Evolutionary conservation across 2,329 filamentous ascomycete genomes (phyloP).

Genomic region (Clonostachys rosea): DNA sequence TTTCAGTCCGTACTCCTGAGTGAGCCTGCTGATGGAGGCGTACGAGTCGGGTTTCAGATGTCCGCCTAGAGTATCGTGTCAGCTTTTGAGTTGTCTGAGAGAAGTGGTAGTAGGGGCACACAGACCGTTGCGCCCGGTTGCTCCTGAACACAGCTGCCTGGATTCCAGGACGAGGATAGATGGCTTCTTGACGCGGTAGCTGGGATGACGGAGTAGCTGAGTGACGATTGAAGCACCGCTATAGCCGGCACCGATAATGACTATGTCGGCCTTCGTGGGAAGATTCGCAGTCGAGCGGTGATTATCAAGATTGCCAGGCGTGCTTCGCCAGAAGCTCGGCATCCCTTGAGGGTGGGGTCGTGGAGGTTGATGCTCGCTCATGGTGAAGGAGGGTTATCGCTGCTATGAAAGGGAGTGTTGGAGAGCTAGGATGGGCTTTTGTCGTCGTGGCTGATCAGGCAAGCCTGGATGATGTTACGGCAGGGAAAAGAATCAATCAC

Average conservation of each 20-base stretch:
- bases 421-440: no score
- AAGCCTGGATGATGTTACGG: no score
- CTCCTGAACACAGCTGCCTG: slow-evolving; percentile 14
- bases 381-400: no score
- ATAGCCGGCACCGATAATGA: slow-evolving; percentile 40
- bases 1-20: slow-evolving; percentile 6
- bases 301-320: slow-evolving; percentile 29
- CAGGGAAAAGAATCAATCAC: no score
- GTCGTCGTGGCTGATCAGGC: no score
- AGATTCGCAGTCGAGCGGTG: slow-evolving; percentile 28
- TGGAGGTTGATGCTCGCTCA: no score
- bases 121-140: slow-evolving; percentile 11
- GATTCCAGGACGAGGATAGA: slow-evolving; percentile 18
- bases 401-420: no score
- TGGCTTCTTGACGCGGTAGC: slow-evolving; percentile 2
- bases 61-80: slow-evolving; percentile 1
- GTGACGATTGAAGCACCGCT: slow-evolving; percentile 34
- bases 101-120: not conserved
- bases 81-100: not conserved
- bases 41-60: slow-evolving; percentile 7
- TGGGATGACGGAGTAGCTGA: slow-evolving; percentile 9
- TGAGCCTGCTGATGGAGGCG: slow-evolving; percentile 2
- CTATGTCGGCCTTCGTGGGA: slow-evolving; percentile 30
- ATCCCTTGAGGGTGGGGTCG: no score
- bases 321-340: slow-evolving; percentile 30